Base-by-base conservation (phyloP, 2,329 filamentous ascomycete species). In the Keithomyces neogunnii region DNA sequence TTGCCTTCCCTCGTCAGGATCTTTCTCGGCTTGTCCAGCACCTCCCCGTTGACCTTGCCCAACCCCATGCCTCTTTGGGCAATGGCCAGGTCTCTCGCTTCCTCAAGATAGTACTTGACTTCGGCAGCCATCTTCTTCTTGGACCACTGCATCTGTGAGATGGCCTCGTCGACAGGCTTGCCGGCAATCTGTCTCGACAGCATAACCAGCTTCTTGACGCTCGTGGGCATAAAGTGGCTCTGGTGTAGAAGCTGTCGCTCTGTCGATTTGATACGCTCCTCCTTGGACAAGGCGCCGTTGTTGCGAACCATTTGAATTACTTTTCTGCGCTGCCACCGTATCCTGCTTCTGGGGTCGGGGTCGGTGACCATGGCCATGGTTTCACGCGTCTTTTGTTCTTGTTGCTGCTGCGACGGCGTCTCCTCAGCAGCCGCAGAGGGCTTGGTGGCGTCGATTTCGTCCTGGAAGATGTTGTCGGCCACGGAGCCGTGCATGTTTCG, bases 101-200 rank as follows among this genome's bases (percentile, higher is more conserved):
- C 79, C 63, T 93, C 82, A 19, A 99, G 74, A 63, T 93, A 88
- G 63, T 82, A 84, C 59, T 80, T 74, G 31, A 97, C 82, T 62
- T 96, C 89, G 58, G 81, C 75, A 5, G 92, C 88, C 56, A 86
- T 87, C 73, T 90, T 92, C 81, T 99, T 99, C 75, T 89, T 89
- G 68, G 86, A 92, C 73, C 92, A 97, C 51, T 85, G 82, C 89
- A 99, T 96, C 76, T 99, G 93, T 50, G 88, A 72, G 58, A 97
- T 88, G 11, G 93, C 93, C 36, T 99, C 91, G 52, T 95, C 89
- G 55, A 99, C 76, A n/a, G 85, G 85, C 79, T 96, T 97, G 58
- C 93, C 93, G 2, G 84, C 79, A 63, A 99, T 93, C 72, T 97
- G 93, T 51, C 86, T 82, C 29, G 92, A 85, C 47, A 99, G 73